phyloP scores from a whole-genome alignment of 2,329 filamentous ascomycete genomes.

The Leptographium radiaticola region DNA sequence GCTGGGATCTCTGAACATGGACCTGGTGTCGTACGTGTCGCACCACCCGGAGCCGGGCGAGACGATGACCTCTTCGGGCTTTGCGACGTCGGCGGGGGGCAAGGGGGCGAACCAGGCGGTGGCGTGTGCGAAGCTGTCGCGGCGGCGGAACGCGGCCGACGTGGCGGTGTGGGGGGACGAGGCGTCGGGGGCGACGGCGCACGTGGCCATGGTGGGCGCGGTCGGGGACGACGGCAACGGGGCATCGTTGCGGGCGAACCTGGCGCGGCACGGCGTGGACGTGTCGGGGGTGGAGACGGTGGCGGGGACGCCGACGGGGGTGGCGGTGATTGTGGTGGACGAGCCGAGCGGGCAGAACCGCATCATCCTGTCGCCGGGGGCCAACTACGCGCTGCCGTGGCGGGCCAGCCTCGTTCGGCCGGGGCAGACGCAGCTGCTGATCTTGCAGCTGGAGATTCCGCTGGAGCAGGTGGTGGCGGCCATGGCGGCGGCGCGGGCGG shows the following conservation, averaged over 20 bases:
- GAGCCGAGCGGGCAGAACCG: slow-evolving; percentile 60
- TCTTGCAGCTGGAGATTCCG: slow-evolving; percentile 50
- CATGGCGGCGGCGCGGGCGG: slow-evolving; percentile 25
- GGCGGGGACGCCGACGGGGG: slow-evolving; percentile 43
- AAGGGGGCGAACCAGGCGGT: slow-evolving; percentile 96
- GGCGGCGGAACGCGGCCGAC: slow-evolving; percentile 23
- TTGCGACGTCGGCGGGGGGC: slow-evolving; percentile 71
- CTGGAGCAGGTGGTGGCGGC: slow-evolving; percentile 36
- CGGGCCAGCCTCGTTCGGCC: slow-evolving; percentile 18
- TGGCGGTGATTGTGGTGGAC: slow-evolving; percentile 67
- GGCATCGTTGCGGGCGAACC: slow-evolving; percentile 40
- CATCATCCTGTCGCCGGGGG: slow-evolving; percentile 60
- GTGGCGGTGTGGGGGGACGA: slow-evolving; percentile 21
- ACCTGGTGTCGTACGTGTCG: slow-evolving; percentile 78
- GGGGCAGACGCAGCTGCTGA: slow-evolving; percentile 36
- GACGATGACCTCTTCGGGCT: slow-evolving; percentile 68
- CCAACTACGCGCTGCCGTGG: slow-evolving; percentile 41
- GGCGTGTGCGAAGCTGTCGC: slow-evolving; percentile 70
- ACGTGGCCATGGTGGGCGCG: slow-evolving; percentile 59
- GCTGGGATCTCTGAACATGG: slow-evolving; percentile 87
- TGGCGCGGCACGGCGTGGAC: slow-evolving; percentile 50
- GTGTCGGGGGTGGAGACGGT: slow-evolving; percentile 34
- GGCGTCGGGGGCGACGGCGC: slow-evolving; percentile 19
- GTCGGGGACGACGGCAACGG: slow-evolving; percentile 60
- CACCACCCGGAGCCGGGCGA: slow-evolving; percentile 77